Evolutionary conservation across 148 eudicot genomes (phyloP).

Genomic region (Camellia japonica): DNA sequence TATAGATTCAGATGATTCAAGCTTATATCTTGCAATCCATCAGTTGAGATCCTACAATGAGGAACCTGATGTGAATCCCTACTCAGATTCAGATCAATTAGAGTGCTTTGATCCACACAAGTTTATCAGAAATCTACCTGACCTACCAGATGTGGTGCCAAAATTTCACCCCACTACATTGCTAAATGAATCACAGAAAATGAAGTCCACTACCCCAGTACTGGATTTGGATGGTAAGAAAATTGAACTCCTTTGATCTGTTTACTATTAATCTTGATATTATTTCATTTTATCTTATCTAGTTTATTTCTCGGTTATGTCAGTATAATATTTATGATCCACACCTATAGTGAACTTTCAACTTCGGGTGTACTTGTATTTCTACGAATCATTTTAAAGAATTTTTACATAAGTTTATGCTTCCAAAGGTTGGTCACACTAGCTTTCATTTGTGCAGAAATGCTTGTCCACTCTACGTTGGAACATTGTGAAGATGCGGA

Average conservation of each 20-base stretch:
- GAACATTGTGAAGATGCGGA: slow-evolving; percentile 80
- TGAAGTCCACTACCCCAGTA: slow-evolving; percentile 67
- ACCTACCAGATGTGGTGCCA: slow-evolving; percentile 51
- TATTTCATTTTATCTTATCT: neutral
- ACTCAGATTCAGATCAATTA: slow-evolving; percentile 51
- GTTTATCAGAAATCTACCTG: slow-evolving; percentile 70
- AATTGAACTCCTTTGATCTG: neutral
- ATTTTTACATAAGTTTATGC: neutral
- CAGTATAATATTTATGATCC: neutral
- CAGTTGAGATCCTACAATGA: slow-evolving; percentile 63
- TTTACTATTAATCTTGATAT: neutral
- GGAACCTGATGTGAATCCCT: slow-evolving; percentile 49
- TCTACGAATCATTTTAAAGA: neutral
- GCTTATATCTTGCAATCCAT: slow-evolving; percentile 74
- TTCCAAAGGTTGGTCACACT: slow-evolving; percentile 4
- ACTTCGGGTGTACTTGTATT: neutral
- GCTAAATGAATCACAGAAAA: slow-evolving; percentile 45
- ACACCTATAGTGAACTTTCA: neutral
- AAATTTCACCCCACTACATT: slow-evolving; percentile 34
- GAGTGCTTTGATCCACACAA: slow-evolving; percentile 78
- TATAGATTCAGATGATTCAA: slow-evolving; percentile 47
- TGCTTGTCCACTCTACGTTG: slow-evolving; percentile 89
- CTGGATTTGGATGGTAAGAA: slow-evolving; percentile 94
- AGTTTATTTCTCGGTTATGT: neutral
- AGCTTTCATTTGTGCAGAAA: slow-evolving; percentile 51